Base-by-base conservation (phyloP, 306 rosid genomes). In the Carpinus fangiana region DNA sequence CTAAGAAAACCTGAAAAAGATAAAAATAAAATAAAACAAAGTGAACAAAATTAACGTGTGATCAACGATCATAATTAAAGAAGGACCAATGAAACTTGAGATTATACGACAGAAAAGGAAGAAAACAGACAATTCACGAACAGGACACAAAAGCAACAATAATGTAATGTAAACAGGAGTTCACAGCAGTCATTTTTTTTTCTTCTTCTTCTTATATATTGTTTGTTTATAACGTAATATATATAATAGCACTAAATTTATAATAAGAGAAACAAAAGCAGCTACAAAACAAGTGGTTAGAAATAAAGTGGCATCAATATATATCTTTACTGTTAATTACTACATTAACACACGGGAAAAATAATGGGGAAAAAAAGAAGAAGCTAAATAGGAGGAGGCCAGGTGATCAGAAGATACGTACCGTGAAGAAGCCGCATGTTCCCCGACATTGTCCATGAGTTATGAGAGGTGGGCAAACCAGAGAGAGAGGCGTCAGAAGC, bases 371-470 rank as follows among this genome's bases (percentile, higher is more conserved):
- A 70, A 66, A 38, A 60, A 83, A 46, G 77, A 71, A 81, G 61
- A 70, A 78, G 76, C 82, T 77, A 81, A 77, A 84, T 46, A 76
- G 74, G 76, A 70, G 84, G 67, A 70, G 84, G 26, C 26, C 26
- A 23, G 67, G 47, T 62, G 72, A n/a, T n/a, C n/a, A 75, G 73
- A 17, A 48, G n/a, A 18, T 79, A 89, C 86, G 14, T 79, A 89
- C 87, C 85, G 59, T 20, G 88, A 23, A 81, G 93, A 84, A 80
- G 84, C 59, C 20, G 85, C 54, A 77, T 87, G 69, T 69, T 82
- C 67, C 38, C 62, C 88, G 74, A 72, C 85, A 68, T 81, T 46
- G 43, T 72, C 87, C 90, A 86, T 88, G 76, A 78, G 51, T 13
- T 52, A 77, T 28, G 76, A 79, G 77, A 73, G 79, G 71, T 74